These are phyloP conservation scores for Comarum palustre DNA, from an alignment of 306 rosid genomes.

Conservation along the genomic window DNA sequence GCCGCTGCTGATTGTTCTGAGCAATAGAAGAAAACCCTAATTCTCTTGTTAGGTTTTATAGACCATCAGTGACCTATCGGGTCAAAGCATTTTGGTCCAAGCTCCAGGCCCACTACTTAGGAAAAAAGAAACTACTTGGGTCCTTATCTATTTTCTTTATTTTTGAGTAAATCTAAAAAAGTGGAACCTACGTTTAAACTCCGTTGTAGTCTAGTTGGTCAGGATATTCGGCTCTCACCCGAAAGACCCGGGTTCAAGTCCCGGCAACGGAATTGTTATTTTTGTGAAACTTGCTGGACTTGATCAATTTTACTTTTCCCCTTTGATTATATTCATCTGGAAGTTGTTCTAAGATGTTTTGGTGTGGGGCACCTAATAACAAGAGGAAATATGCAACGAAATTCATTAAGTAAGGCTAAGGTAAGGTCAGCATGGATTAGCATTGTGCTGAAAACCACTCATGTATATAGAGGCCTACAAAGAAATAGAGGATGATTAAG, in stretches of 20 bases:
- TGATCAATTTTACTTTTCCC: too few species aligned
- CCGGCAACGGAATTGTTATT: background rate
- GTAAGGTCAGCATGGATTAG: background rate
- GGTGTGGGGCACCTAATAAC: too few species aligned
- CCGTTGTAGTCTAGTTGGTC: conserved; percentile 17
- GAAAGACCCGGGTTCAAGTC: conserved; percentile 33
- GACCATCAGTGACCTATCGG: background rate
- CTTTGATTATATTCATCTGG: too few species aligned
- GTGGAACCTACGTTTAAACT: background rate
- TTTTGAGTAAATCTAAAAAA: too few species aligned
- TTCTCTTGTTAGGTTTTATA: background rate
- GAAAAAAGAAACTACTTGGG: too few species aligned
- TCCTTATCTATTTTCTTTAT: too few species aligned
- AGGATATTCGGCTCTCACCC: conserved; percentile 47
- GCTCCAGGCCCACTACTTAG: too few species aligned
- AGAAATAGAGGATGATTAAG: too few species aligned
- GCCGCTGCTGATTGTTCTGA: background rate
- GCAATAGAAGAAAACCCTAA: conserved; percentile 6
- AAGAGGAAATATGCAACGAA: too few species aligned
- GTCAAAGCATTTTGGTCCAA: background rate
- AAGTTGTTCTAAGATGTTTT: too few species aligned
- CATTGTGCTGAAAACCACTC: background rate
- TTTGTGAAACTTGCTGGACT: background rate
- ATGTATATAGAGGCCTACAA: conserved; percentile 4
- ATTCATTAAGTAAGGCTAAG: background rate